These are phyloP conservation scores for Monosporozyma aquatica DNA, from an alignment of 805 yeast genomes.

Conservation along the genomic window DNA sequence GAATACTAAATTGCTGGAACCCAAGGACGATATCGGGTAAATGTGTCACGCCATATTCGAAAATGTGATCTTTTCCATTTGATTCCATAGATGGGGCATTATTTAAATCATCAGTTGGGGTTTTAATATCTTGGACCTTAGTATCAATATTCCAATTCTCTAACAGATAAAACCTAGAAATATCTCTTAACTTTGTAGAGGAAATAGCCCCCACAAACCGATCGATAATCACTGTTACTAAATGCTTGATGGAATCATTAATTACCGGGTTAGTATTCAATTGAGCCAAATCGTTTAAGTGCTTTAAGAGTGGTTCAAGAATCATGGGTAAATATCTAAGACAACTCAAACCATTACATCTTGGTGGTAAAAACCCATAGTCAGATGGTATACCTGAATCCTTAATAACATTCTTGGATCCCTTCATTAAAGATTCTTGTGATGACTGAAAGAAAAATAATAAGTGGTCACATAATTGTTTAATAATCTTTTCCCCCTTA, in stretches of 20 bases:
- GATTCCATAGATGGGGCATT: too few relatives aligned
- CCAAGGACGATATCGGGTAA: constrained; percentile 31
- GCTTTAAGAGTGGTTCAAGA: constrained; percentile 35
- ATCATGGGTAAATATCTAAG: constrained; percentile 43
- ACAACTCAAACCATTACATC: constrained; percentile 53
- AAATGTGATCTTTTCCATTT: not conserved
- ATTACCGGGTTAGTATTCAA: constrained; percentile 34
- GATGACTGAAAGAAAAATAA: constrained; percentile 30
- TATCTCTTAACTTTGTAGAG: constrained; percentile 44
- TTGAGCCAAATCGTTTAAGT: constrained; percentile 37
- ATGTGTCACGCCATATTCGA: constrained; percentile 31
- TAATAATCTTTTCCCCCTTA: constrained; percentile 34
- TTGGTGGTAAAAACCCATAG: constrained; percentile 56
- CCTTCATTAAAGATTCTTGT: constrained; percentile 12
- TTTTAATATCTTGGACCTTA: constrained; percentile 10
- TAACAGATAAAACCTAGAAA: constrained; percentile 32
- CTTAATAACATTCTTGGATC: constrained; percentile 2
- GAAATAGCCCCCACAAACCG: constrained; percentile 41
- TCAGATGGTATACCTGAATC: constrained; percentile 27
- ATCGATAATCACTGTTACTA: constrained; percentile 33
- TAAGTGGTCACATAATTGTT: constrained; percentile 26
- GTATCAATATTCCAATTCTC: constrained; percentile 34
- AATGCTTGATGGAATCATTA: constrained; percentile 31
- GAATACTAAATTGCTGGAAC: constrained; percentile 31
- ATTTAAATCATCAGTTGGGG: not conserved